Evolutionary conservation across 2,329 filamentous ascomycete species (phyloP).

Genomic region (Talaromyces albobiverticillius): DNA sequence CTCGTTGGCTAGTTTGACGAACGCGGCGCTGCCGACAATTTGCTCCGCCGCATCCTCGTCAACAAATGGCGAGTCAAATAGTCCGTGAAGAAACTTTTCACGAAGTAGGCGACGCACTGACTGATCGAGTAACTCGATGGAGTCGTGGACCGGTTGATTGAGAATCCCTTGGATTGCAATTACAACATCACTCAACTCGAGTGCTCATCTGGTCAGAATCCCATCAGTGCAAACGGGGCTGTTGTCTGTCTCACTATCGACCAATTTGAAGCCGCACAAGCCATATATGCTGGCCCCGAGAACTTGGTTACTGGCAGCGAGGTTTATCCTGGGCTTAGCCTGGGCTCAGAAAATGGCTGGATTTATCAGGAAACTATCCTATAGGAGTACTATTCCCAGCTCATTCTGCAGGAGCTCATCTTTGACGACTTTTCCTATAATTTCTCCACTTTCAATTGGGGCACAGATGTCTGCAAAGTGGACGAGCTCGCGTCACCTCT

Average conservation of each 20-base stretch:
- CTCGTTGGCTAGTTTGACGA: constrained; percentile 54
- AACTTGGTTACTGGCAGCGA: constrained; percentile 20
- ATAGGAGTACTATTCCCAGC: constrained; percentile 29
- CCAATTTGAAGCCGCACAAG: constrained; percentile 8
- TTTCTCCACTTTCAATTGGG: constrained; percentile 35
- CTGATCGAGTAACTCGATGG: constrained; percentile 58
- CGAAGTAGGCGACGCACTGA: constrained; percentile 64
- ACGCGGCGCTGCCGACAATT: constrained; percentile 61
- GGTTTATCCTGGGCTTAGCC: constrained; percentile 41
- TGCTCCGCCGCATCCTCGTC: constrained; percentile 52
- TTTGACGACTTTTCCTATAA: constrained; percentile 38
- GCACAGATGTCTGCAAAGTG: constrained; percentile 26
- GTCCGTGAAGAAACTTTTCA: constrained; percentile 65
- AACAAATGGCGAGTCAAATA: constrained; percentile 69
- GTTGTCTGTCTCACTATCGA: constrained; percentile 14
- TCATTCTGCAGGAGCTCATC: constrained; percentile 40
- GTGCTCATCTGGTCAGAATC: neutral
- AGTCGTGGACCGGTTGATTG: constrained; percentile 16
- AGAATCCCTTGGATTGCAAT: constrained; percentile 14
- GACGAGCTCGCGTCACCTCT: constrained; percentile 29
- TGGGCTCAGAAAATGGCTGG: constrained; percentile 42
- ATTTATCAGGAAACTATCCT: constrained; percentile 33
- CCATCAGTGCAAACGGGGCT: neutral
- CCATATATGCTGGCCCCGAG: constrained; percentile 25
- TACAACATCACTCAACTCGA: constrained; percentile 11